A percentile compares a stretch with the other conserved stretches of the same genome.
Conservation (phyloP, 306 rosid species). For the Canavalia ensiformis region DNA sequence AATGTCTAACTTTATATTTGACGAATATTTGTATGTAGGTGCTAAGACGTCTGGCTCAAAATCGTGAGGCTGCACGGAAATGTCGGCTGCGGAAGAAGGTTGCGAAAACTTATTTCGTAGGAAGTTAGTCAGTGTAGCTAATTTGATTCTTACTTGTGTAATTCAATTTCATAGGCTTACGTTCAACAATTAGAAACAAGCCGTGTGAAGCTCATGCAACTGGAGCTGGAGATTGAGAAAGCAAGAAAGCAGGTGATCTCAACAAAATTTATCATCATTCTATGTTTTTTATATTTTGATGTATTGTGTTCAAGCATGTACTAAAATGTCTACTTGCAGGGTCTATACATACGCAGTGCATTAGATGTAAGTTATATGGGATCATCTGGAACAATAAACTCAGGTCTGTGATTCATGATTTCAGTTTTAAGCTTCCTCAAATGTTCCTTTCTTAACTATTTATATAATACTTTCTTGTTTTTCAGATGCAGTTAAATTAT, state of each 20-base stretch:
- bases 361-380: constrained; percentile 59
- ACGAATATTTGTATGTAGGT: constrained; percentile 51
- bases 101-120: constrained; percentile 12
- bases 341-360: constrained; percentile 47
- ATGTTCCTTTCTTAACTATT: background rate
- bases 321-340: constrained; percentile 55
- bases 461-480: background rate
- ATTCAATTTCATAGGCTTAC: constrained; percentile 64
- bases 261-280: background rate
- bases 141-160: constrained; percentile 38
- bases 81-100: constrained; percentile 87
- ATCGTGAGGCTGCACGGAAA: constrained; percentile 90
- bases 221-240: constrained; percentile 80
- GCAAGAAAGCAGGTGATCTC: constrained; percentile 71
- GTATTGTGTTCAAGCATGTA: constrained; percentile 15
- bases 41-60: constrained; percentile 78
- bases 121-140: constrained; percentile 17
- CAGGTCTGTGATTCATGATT: constrained; percentile 62
- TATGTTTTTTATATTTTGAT: background rate
- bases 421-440: constrained; percentile 34
- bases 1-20: constrained; percentile 16
- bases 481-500: background rate
- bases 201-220: constrained; percentile 75
- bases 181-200: constrained; percentile 87
- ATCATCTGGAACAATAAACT: constrained; percentile 57